These are phyloP conservation scores for Rhytidiadelphus loreus DNA, from an alignment of 225 moss, liverwort and hornwort genomes.

Conservation along the genomic window DNA sequence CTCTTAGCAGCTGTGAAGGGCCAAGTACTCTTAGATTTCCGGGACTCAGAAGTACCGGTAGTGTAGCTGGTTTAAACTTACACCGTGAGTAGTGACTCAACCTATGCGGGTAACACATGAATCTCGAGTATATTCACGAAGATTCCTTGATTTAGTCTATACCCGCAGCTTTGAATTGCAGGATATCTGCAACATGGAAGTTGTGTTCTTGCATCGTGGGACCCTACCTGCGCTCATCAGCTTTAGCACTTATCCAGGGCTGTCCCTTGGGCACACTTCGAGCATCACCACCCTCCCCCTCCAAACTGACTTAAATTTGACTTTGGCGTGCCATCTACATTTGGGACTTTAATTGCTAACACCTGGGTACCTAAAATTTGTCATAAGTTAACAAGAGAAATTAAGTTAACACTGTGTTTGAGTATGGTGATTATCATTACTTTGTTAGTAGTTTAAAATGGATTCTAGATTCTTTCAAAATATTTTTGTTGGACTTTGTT, in stretches of 20 bases:
- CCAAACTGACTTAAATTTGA: neutral
- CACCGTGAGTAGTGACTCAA: neutral
- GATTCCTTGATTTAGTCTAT: neutral
- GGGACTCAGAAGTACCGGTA: neutral
- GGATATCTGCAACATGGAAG: neutral
- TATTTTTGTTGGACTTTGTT: accelerated
- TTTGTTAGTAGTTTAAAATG: neutral
- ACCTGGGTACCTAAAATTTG: too few relatives aligned
- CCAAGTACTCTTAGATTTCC: neutral
- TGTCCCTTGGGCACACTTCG: neutral
- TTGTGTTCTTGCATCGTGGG: neutral
- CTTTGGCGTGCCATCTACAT: neutral
- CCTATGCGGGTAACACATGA: neutral
- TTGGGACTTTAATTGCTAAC: neutral
- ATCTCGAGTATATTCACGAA: neutral
- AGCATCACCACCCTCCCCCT: neutral
- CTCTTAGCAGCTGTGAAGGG: neutral
- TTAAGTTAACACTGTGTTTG: neutral
- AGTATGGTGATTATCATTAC: too few relatives aligned
- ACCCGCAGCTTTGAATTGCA: neutral
- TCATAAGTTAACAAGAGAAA: too few relatives aligned
- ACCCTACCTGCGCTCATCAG: neutral
- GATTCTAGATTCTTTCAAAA: neutral
- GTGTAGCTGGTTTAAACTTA: neutral
- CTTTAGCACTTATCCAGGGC: neutral